Conservation (phyloP, 768 basidiomycete genomes). For the Pisolithus marmoratus region DNA sequence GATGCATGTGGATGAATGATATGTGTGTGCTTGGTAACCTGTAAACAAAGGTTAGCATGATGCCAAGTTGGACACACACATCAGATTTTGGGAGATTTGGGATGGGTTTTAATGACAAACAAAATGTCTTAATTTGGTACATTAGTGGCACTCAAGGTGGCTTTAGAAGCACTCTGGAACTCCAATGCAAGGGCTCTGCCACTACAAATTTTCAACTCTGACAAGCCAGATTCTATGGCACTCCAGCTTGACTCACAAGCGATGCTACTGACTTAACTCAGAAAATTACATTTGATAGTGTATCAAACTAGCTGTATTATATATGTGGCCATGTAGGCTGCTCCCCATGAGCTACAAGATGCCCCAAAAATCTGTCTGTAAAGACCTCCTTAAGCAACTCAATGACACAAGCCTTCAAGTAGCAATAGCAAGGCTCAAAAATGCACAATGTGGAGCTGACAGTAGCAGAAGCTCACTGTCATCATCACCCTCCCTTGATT, state of each 20-base stretch:
- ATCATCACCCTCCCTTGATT: neutral
- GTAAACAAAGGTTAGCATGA: too few relatives aligned
- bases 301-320: neutral
- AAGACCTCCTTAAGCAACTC: neutral
- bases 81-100: too few relatives aligned
- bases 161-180: neutral
- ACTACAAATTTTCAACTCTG: neutral
- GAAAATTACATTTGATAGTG: too few relatives aligned
- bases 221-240: neutral
- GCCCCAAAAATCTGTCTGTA: neutral
- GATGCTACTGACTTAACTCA: neutral
- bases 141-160: neutral
- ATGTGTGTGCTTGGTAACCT: too few relatives aligned
- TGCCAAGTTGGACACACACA: too few relatives aligned
- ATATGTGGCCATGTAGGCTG: too few relatives aligned
- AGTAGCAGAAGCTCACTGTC: neutral
- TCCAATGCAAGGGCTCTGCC: neutral
- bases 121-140: too few relatives aligned
- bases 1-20: too few relatives aligned
- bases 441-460: neutral
- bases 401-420: neutral
- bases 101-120: too few relatives aligned
- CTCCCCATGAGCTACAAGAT: too few relatives aligned
- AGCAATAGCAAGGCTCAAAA: neutral
- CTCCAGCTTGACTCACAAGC: neutral